A percentile compares a stretch with the other conserved stretches of the same genome.
These are phyloP conservation scores for Pyropia haitanensis DNA, from an alignment of 23 red algal genomes.

Conservation along the genomic window DNA sequence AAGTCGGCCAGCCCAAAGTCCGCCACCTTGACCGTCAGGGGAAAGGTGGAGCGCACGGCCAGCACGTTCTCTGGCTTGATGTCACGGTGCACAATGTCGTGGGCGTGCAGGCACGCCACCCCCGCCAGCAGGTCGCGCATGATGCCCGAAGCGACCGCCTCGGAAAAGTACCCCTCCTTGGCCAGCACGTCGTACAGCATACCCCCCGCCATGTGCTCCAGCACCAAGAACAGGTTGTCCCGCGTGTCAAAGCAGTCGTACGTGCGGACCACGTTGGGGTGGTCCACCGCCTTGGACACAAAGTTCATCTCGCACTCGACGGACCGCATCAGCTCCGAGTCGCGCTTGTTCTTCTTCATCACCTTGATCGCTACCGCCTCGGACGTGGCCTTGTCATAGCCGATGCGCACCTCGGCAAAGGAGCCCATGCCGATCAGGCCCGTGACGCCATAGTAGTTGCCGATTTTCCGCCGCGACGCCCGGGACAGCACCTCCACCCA, in stretches of 20 bases:
- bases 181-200: conserved; percentile 69
- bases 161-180: conserved; percentile 55
- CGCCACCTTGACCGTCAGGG: conserved; percentile 80
- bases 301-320: conserved; percentile 87
- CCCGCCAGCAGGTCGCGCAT: conserved; percentile 67
- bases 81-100: conserved; percentile 84
- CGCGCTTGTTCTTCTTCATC: conserved; percentile 83
- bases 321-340: conserved; percentile 60
- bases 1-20: conserved; percentile 93
- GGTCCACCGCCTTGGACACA: conserved; percentile 63
- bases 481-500: conserved; percentile 55
- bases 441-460: conserved; percentile 66
- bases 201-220: conserved; percentile 87
- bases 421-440: conserved; percentile 68
- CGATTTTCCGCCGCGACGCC: conserved; percentile 54
- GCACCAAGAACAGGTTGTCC: conserved; percentile 84
- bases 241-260: conserved; percentile 81
- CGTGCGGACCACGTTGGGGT: conserved; percentile 61
- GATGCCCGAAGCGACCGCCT: conserved; percentile 47
- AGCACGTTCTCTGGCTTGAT: conserved; percentile 93
- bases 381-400: conserved; percentile 62
- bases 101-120: conserved; percentile 55
- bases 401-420: conserved; percentile 85
- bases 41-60: conserved; percentile 42
- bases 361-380: conserved; percentile 85